These are phyloP conservation scores for Gastrolobium bilobum DNA, from an alignment of 306 rosid species.

Conservation along the genomic window DNA sequence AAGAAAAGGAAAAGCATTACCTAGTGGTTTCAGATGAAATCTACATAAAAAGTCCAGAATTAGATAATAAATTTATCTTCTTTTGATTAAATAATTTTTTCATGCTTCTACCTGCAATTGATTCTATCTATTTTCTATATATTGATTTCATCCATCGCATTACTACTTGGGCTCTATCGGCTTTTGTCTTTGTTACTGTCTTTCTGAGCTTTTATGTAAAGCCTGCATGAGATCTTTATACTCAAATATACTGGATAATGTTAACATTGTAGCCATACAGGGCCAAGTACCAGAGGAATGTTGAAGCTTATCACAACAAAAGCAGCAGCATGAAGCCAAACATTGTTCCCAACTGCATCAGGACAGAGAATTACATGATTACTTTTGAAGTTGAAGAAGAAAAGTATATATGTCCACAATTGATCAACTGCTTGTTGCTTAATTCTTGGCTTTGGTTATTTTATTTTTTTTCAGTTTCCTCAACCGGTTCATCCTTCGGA, in stretches of 20 bases:
- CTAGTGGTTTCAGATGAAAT: constrained; percentile 38
- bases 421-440: constrained; percentile 33
- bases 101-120: constrained; percentile 4
- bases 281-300: constrained; percentile 99
- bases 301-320: constrained; percentile 95
- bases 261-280: constrained; percentile 55
- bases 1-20: background rate
- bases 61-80: constrained; percentile 25
- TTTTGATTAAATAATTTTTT: constrained; percentile 22
- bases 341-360: constrained; percentile 97
- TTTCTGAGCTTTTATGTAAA: constrained; percentile 17
- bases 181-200: constrained; percentile 34
- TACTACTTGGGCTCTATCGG: constrained; percentile 24
- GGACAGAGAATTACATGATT: constrained; percentile 95
- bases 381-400: constrained; percentile 98
- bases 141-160: constrained; percentile 10
- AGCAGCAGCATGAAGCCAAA: constrained; percentile 91
- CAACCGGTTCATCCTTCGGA: too few relatives aligned
- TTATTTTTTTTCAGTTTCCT: background rate
- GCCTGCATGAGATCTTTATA: constrained; percentile 32
- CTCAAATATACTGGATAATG: constrained; percentile 10
- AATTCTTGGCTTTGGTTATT: constrained; percentile 37
- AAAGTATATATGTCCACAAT: constrained; percentile 65
- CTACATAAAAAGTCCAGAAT: constrained; percentile 5
- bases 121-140: constrained; percentile 22